Evolutionary conservation across 306 rosid species (phyloP).

Genomic region (Prunus kanzakura): DNA sequence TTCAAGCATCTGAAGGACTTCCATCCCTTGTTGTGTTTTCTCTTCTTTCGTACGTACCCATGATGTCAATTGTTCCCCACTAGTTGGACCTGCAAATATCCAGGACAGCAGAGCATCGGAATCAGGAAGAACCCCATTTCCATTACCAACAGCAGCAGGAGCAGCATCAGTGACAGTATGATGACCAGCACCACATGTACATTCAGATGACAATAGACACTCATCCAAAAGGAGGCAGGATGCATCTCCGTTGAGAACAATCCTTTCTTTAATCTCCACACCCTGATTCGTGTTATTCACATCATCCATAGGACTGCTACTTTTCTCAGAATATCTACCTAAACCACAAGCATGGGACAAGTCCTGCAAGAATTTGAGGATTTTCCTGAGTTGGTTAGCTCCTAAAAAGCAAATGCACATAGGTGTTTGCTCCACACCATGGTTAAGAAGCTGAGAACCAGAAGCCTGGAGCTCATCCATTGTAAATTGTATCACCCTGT

Average conservation of each 20-base stretch:
- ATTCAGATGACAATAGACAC: slow-evolving; percentile 47
- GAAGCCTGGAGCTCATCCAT: slow-evolving; percentile 76
- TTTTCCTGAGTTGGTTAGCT: slow-evolving; percentile 69
- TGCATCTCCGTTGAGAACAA: slow-evolving; percentile 80
- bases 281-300: slow-evolving; percentile 34
- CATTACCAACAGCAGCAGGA: slow-evolving; percentile 24
- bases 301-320: slow-evolving; percentile 47
- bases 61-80: slow-evolving; percentile 71
- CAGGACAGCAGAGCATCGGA: slow-evolving; percentile 64
- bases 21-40: slow-evolving; percentile 60
- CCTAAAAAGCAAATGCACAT: slow-evolving; percentile 87
- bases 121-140: slow-evolving; percentile 39
- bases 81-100: slow-evolving; percentile 65
- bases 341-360: slow-evolving; percentile 73
- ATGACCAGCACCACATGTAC: slow-evolving; percentile 32
- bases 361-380: slow-evolving; percentile 89
- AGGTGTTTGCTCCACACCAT: slow-evolving; percentile 74
- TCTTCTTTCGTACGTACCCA: slow-evolving; percentile 78
- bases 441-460: slow-evolving; percentile 74
- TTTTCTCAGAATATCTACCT: slow-evolving; percentile 65
- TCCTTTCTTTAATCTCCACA: slow-evolving; percentile 62
- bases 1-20: slow-evolving; percentile 69
- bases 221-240: slow-evolving; percentile 76
- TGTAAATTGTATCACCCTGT: slow-evolving; percentile 75
- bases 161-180: slow-evolving; percentile 39